These are phyloP conservation scores for Penicilliopsis zonata DNA, from an alignment of 495 filamentous ascomycete genomes.

Conservation along the genomic window DNA sequence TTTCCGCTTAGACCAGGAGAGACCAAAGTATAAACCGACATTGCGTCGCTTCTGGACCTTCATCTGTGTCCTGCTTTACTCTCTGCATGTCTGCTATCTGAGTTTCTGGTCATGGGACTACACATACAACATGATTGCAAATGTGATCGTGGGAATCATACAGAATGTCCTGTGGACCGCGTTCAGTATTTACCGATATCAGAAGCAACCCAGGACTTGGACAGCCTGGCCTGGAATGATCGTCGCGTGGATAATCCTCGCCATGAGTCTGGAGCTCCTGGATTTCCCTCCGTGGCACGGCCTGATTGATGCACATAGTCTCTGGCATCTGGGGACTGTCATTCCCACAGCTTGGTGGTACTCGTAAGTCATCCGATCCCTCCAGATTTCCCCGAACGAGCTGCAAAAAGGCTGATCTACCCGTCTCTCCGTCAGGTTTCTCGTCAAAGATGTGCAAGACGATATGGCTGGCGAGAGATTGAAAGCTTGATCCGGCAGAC, in stretches of 20 bases:
- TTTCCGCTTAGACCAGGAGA: slow-evolving; percentile 62
- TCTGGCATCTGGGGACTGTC: slow-evolving; percentile 94
- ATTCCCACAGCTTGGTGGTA: slow-evolving; percentile 87
- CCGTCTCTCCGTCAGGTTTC: slow-evolving; percentile 45
- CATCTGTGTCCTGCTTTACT: slow-evolving; percentile 59
- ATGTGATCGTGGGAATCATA: slow-evolving; percentile 69
- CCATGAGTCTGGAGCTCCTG: slow-evolving; percentile 89
- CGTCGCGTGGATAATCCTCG: slow-evolving; percentile 82
- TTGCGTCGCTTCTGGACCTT: slow-evolving; percentile 62
- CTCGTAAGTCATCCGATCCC: slow-evolving; percentile 50
- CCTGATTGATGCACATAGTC: slow-evolving; percentile 81
- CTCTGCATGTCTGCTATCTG: slow-evolving; percentile 70
- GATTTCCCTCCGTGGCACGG: slow-evolving; percentile 84
- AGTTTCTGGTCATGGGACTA: slow-evolving; percentile 86
- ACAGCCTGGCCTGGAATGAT: slow-evolving; percentile 85
- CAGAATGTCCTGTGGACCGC: slow-evolving; percentile 78
- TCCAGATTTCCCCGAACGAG: no score
- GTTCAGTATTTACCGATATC: slow-evolving; percentile 68
- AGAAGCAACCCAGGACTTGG: slow-evolving; percentile 56
- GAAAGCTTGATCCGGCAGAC: slow-evolving; percentile 30
- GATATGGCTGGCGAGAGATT: slow-evolving; percentile 47
- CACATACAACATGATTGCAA: slow-evolving; percentile 93
- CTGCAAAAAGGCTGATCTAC: no score
- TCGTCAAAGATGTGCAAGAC: slow-evolving; percentile 66
- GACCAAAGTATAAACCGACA: slow-evolving; percentile 38